These are phyloP conservation scores for Cyclotella kingstonii DNA, from an alignment of 108 stramenopile genomes.

Conservation along the genomic window DNA sequence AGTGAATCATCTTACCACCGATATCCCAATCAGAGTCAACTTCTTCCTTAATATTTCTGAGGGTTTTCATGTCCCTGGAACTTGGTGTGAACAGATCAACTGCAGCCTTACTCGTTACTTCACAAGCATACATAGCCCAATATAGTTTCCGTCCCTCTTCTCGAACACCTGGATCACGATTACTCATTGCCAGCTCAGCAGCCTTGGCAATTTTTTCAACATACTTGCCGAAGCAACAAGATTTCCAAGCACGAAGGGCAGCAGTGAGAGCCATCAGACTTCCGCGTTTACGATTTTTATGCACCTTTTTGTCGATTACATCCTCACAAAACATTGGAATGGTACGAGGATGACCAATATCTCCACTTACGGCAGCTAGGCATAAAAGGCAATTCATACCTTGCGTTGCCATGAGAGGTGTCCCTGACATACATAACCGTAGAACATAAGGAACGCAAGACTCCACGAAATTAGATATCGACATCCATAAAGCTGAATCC, in stretches of 20 bases:
- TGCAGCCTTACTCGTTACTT: conserved; percentile 12
- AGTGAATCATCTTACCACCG: conserved; percentile 25
- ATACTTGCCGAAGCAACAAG: conserved; percentile 17
- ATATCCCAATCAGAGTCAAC: conserved; percentile 48
- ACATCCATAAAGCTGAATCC: conserved; percentile 18
- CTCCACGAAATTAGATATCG: conserved; percentile 34
- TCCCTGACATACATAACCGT: conserved; percentile 32
- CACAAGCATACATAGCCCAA: conserved; percentile 46
- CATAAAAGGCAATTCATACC: conserved; percentile 35
- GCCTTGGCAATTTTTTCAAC: conserved; percentile 31
- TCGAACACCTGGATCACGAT: conserved; percentile 47
- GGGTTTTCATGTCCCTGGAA: conserved; percentile 33
- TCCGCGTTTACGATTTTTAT: conserved; percentile 37
- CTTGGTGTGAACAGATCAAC: conserved; percentile 23
- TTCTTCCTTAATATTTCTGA: conserved; percentile 23
- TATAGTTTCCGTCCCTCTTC: conserved; percentile 54
- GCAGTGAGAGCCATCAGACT: conserved; percentile 33
- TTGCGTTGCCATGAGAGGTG: conserved; percentile 45
- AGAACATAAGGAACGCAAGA: conserved; percentile 34
- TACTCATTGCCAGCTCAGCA: conserved; percentile 24
- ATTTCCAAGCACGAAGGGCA: conserved; percentile 40
- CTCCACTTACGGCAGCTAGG: conserved; percentile 25
- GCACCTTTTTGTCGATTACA: conserved; percentile 39
- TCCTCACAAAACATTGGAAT: conserved; percentile 33
- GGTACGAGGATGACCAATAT: conserved; percentile 20